Conservation (phyloP, 129 eudicot genomes). For the Flaveria linearis region DNA sequence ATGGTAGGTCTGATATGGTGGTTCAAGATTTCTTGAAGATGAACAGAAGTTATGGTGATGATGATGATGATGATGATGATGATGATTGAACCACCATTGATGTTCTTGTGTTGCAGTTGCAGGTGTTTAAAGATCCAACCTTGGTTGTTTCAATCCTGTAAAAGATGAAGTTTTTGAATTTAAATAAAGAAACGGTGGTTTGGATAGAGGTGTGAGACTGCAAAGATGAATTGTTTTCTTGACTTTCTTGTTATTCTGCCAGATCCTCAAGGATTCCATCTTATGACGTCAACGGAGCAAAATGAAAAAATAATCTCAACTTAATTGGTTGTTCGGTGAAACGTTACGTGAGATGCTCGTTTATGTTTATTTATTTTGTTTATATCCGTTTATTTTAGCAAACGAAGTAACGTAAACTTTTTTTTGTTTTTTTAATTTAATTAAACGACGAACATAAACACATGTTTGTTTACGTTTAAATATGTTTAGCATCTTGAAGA, state of each 20-base stretch:
- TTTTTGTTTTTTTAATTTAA: too few relatives aligned
- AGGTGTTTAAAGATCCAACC: constrained; percentile 10
- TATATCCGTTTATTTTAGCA: too few relatives aligned
- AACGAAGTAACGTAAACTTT: too few relatives aligned
- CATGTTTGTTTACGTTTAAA: too few relatives aligned
- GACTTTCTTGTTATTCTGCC: constrained; percentile 13
- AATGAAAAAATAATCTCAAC: background rate
- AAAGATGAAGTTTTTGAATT: background rate
- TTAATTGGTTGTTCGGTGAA: too few relatives aligned
- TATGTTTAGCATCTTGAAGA: too few relatives aligned
- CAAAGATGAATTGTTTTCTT: background rate
- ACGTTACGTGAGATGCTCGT: too few relatives aligned
- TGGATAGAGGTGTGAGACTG: background rate
- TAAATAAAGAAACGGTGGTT: background rate
- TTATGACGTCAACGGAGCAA: constrained; percentile 19
- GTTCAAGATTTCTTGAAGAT: constrained; percentile 14
- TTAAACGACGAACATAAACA: too few relatives aligned
- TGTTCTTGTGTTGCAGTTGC: background rate
- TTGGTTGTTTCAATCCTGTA: background rate
- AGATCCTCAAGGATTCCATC: constrained; percentile 30
- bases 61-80: too few relatives aligned
- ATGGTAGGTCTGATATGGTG: background rate
- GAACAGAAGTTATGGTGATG: background rate
- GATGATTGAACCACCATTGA: constrained; percentile 12
- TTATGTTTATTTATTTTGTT: background rate